Percentiles rank a stretch among this genome's conserved stretches.
Conservation (phyloP, 139 green algal species). For the Picochlorum sp. region DNA sequence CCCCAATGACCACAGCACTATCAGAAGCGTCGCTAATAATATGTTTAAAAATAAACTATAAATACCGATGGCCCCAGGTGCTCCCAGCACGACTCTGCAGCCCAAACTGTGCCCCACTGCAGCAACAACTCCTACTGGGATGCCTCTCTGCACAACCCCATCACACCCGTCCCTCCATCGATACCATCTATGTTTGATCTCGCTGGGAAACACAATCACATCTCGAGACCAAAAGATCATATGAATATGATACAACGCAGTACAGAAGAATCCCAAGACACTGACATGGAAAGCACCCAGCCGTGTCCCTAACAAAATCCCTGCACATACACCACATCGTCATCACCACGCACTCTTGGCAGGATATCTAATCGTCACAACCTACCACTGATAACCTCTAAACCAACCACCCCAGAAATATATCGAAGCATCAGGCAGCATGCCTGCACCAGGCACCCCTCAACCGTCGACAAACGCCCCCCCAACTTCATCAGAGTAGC, state of each 20-base stretch:
- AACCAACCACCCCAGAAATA: neutral
- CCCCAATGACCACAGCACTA: constrained; percentile 12
- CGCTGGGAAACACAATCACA: constrained; percentile 28
- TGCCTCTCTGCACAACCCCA: neutral
- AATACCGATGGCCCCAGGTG: neutral
- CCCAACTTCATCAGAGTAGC: neutral
- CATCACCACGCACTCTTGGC: too few relatives aligned
- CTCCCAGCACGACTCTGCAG: neutral
- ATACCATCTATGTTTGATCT: constrained; percentile 41
- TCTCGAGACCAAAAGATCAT: constrained; percentile 30
- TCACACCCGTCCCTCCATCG: constrained; percentile 24
- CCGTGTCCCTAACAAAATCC: too few relatives aligned
- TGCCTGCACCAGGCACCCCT: neutral
- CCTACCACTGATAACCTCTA: neutral
- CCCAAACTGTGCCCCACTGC: neutral
- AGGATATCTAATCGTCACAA: too few relatives aligned
- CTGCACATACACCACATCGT: too few relatives aligned
- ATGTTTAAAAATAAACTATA: neutral
- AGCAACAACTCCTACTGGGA: neutral
- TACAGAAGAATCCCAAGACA: constrained; percentile 1
- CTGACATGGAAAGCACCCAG: neutral
- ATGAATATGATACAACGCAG: constrained; percentile 14
- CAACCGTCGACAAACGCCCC: neutral
- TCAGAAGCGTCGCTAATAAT: constrained; percentile 1
- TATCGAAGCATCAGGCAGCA: neutral